Evolutionary conservation across 1,139 yeast genomes (phyloP), one percentile per base, ranked within the genome.

Genomic region (Hansenula sp.): DNA sequence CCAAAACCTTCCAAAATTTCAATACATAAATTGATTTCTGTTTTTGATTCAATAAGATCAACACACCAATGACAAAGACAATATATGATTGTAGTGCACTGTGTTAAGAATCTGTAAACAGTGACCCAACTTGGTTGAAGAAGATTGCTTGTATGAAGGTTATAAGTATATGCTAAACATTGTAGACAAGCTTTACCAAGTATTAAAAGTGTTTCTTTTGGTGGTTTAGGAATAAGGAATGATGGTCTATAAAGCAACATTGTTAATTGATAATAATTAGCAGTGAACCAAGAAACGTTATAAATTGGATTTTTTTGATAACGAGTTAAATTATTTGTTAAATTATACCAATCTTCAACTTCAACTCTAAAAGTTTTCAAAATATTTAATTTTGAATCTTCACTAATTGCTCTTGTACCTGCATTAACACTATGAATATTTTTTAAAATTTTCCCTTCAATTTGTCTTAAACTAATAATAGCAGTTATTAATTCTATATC

Each of bases 81-180:
- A 49, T 65, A 69, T 4, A 73, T 51, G 12, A 73, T 61, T 2
- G 72, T 66, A 19, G 75, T 66, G 49, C 77, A 70, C 14, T 66
- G 65, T 27, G 70, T 66, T 29, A 73, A 47, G 25, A 73, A 65
- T 38, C 74, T 59, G 47, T 70, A 68, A 13, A 71, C 49, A 1
- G 75, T 71, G 24, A 71, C 67, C 78, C 78, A 73, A 45, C 70
- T 72, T 38, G 70, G 52, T 0, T 77, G 78, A 28, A 73, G 51
- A 30, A 68, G 48, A 39, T 65, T 68, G 13, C 68, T 59, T 36
- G 66, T 63, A 56, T 67, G 73, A 6, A 73, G 46, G 31, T 62
- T 64, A 52, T 71, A 68, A 1, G 70, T 67, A 46, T 64, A 64
- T 17, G 70, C 62, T 40, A 71, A 52, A 6, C 69, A 66, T 37